Percentiles rank a stretch among this genome's conserved stretches.
Evolutionary conservation across 139 green algal genomes (phyloP).

Genomic region (Gonium pectorale): DNA sequence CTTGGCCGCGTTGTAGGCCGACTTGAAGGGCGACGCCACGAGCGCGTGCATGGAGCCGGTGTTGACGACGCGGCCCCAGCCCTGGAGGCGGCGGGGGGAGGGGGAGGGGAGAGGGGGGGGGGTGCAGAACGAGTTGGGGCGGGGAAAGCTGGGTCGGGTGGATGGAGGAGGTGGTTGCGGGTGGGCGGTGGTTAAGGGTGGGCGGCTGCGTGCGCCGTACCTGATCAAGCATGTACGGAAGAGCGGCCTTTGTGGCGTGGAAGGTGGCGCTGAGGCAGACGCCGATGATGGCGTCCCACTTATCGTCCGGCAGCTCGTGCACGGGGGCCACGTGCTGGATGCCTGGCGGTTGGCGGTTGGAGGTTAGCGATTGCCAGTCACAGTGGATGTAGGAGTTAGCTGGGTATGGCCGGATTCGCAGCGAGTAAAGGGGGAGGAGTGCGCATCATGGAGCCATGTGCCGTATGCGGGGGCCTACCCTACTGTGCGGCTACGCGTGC

Average conservation of each 20-base stretch:
- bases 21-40: slow-evolving; percentile 92
- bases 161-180: too few relatives aligned
- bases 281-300: slow-evolving; percentile 85
- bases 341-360: too few relatives aligned
- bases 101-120: not conserved
- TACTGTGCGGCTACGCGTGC: too few relatives aligned
- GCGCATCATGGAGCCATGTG: too few relatives aligned
- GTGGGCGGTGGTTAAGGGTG: not conserved
- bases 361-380: too few relatives aligned
- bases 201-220: not conserved
- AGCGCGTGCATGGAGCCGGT: slow-evolving; percentile 88
- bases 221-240: slow-evolving; percentile 83
- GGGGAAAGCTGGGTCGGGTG: too few relatives aligned
- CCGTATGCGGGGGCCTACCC: too few relatives aligned
- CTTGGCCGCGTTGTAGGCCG: slow-evolving; percentile 93
- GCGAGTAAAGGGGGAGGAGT: too few relatives aligned
- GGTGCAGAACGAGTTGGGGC: not conserved
- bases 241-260: slow-evolving; percentile 85
- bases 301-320: slow-evolving; percentile 73
- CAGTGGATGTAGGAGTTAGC: too few relatives aligned
- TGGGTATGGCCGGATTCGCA: too few relatives aligned
- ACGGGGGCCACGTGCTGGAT: slow-evolving; percentile 89
- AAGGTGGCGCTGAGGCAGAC: slow-evolving; percentile 83
- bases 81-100: not conserved
- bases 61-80: slow-evolving; percentile 91